Evolutionary conservation across 345 rosid species (phyloP).

Genomic region (Lumnitzera littorea): DNA sequence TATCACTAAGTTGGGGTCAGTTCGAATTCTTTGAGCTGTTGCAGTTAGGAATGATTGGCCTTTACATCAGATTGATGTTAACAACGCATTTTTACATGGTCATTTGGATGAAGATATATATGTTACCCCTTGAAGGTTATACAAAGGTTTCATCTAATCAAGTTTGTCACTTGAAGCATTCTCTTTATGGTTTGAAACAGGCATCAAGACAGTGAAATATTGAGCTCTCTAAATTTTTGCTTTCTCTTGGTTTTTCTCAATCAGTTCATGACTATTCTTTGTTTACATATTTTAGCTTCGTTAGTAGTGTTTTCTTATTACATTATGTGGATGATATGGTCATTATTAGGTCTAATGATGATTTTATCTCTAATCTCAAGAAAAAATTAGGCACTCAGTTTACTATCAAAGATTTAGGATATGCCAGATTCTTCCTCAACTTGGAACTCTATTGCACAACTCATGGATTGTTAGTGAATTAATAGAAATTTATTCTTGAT

Average conservation of each 20-base stretch:
- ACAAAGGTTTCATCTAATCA: not conserved
- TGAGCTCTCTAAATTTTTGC: too few species aligned
- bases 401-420: not conserved
- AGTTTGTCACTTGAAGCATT: not conserved
- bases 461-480: not conserved
- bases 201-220: too few species aligned
- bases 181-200: not conserved
- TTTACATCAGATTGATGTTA: not conserved
- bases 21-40: too few species aligned
- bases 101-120: not conserved
- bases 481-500: not conserved
- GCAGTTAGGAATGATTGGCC: too few species aligned
- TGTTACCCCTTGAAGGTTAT: not conserved
- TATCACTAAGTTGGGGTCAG: not conserved
- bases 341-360: not conserved
- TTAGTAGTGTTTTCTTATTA: not conserved
- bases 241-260: too few species aligned
- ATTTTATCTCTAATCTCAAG: not conserved
- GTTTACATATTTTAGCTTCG: not conserved
- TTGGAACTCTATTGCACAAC: not conserved
- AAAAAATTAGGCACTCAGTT: not conserved
- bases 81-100: not conserved
- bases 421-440: not conserved
- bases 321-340: not conserved
- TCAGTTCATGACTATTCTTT: not conserved